Conservation (phyloP, 2,329 filamentous ascomycete genomes). For the Blastomyces percursus region DNA sequence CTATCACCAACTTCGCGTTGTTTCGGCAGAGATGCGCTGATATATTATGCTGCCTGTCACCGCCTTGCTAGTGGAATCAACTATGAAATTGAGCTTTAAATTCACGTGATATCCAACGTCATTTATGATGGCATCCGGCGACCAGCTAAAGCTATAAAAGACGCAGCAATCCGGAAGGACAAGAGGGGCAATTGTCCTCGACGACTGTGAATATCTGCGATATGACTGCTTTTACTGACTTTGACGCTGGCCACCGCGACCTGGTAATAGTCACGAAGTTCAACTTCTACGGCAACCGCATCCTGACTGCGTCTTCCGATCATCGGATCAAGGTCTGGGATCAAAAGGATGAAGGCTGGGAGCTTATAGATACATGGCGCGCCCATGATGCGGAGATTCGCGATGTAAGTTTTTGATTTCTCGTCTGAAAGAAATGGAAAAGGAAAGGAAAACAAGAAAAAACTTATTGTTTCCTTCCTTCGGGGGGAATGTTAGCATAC, state of each 20-base stretch:
- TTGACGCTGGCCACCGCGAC: conserved; percentile 42
- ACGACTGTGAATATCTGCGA: background rate
- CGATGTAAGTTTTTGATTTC: conserved; percentile 47
- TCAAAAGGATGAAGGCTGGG: conserved; percentile 62
- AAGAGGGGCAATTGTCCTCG: background rate
- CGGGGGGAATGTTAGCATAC: too few species aligned
- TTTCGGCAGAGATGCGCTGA: background rate
- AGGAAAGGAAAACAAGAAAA: background rate
- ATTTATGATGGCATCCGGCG: background rate
- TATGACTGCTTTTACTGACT: conserved; percentile 33
- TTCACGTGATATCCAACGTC: conserved; percentile 4
- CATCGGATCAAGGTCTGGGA: conserved; percentile 90
- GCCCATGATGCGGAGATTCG: conserved; percentile 84
- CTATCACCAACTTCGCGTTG: background rate
- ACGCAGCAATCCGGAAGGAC: background rate
- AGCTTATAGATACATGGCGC: conserved; percentile 73
- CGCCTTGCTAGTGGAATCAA: background rate
- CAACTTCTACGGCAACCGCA: conserved; percentile 85
- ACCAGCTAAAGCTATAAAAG: background rate
- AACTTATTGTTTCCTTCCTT: background rate
- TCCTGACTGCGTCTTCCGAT: conserved; percentile 83
- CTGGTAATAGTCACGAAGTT: conserved; percentile 76
- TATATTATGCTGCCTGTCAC: background rate
- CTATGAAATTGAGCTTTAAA: background rate
- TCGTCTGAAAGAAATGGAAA: background rate